Conservation (phyloP, 192 early-diverging fungal genomes). For the Backusella luteola region DNA sequence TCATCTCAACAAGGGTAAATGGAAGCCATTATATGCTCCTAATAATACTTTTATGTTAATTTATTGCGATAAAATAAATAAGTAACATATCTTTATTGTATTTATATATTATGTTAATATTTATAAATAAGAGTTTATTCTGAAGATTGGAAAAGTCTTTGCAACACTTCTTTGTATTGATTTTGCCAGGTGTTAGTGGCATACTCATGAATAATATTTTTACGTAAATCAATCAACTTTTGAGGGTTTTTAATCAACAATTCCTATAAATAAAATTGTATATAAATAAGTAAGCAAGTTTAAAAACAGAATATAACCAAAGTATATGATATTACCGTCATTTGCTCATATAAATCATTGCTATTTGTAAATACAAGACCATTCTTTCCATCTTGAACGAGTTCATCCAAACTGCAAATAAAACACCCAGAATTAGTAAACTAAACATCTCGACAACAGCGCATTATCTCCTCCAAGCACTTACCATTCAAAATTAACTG, state of each 20-base stretch:
- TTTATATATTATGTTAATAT: neutral
- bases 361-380: slow-evolving; percentile 64
- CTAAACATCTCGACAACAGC: neutral
- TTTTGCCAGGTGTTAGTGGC: slow-evolving; percentile 8
- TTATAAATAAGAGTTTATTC: neutral
- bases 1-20: no score
- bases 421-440: neutral
- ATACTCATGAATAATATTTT: slow-evolving; percentile 26
- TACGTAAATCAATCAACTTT: slow-evolving; percentile 13
- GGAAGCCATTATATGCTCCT: no score
- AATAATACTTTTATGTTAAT: neutral
- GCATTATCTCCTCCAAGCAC: neutral
- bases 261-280: neutral
- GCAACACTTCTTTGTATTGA: slow-evolving; percentile 11
- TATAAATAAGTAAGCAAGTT: neutral
- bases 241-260: slow-evolving; percentile 15
- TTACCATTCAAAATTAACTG: slow-evolving; percentile 60
- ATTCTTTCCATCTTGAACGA: slow-evolving; percentile 61
- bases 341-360: slow-evolving; percentile 58
- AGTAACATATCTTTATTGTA: neutral
- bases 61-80: neutral
- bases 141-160: neutral
- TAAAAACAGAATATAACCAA: neutral
- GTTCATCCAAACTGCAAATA: slow-evolving; percentile 55
- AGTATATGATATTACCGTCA: slow-evolving; percentile 45